phyloP scores from a whole-genome alignment of 1,139 yeast species.

The Taphrina wiesneri region DNA sequence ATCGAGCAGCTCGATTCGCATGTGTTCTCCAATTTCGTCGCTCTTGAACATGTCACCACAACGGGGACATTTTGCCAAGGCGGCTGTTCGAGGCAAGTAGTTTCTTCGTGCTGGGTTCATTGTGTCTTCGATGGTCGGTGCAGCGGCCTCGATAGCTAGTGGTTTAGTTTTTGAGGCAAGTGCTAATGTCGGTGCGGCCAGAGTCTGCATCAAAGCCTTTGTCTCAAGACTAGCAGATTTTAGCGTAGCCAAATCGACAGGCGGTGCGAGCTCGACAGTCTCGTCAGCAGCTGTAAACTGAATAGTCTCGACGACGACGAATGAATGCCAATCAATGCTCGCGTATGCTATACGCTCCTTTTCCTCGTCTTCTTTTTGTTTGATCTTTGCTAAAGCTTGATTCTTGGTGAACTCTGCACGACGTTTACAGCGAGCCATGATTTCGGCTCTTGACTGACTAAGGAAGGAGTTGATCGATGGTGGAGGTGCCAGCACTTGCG shows the following conservation, averaged over 20 bases:
- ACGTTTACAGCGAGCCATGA: slow-evolving; percentile 56
- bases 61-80: slow-evolving; percentile 57
- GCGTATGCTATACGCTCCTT: slow-evolving; percentile 61
- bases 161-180: slow-evolving; percentile 15
- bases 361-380: slow-evolving; percentile 46
- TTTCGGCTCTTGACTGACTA: slow-evolving; percentile 43
- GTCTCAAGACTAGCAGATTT: slow-evolving; percentile 63
- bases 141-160: slow-evolving; percentile 40
- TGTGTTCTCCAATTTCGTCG: slow-evolving; percentile 69
- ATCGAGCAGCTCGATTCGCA: slow-evolving; percentile 70
- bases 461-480: slow-evolving; percentile 39
- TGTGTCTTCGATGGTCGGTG: slow-evolving; percentile 33
- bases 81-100: slow-evolving; percentile 34
- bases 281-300: slow-evolving; percentile 68
- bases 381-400: slow-evolving; percentile 46
- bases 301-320: slow-evolving; percentile 67
- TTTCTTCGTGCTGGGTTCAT: slow-evolving; percentile 35
- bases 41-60: slow-evolving; percentile 71
- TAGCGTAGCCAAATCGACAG: slow-evolving; percentile 61
- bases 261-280: slow-evolving; percentile 61
- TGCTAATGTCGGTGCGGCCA: slow-evolving; percentile 39
- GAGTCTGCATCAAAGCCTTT: slow-evolving; percentile 44
- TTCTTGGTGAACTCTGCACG: slow-evolving; percentile 61
- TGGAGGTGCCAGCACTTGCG: slow-evolving; percentile 46
- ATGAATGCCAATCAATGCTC: slow-evolving; percentile 85